These are phyloP conservation scores for Coemansia nantahalensis DNA, from an alignment of 192 early-diverging fungal species.

Conservation along the genomic window DNA sequence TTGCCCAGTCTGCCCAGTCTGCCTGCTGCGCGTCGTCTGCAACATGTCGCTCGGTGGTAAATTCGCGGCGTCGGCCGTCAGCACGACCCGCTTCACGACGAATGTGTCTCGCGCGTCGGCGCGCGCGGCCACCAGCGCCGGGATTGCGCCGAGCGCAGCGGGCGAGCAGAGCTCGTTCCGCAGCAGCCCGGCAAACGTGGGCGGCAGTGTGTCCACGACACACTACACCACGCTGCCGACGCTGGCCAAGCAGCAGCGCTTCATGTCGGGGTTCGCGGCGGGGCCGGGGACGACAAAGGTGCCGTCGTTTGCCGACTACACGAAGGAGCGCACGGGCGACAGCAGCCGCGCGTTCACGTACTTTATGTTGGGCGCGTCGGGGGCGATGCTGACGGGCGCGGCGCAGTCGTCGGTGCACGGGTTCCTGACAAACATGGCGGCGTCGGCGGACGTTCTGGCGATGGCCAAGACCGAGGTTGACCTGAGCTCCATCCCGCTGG, in stretches of 20 bases:
- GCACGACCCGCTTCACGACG: conserved; percentile 50
- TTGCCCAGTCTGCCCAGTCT: too few relatives aligned
- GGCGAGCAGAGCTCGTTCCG: conserved; percentile 24
- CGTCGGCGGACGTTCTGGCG: conserved; percentile 97
- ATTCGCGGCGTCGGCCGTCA: conserved; percentile 36
- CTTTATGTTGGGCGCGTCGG: conserved; percentile 91
- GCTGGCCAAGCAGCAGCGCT: conserved; percentile 50
- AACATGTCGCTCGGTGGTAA: conserved; percentile 43
- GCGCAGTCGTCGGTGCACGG: conserved; percentile 86
- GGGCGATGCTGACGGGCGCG: conserved; percentile 74
- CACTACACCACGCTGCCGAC: conserved; percentile 30
- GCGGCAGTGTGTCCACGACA: conserved; percentile 31
- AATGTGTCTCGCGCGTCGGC: conserved; percentile 34
- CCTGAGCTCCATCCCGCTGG: conserved; percentile 86
- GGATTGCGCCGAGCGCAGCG: conserved; percentile 18
- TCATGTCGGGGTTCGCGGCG: conserved; percentile 55
- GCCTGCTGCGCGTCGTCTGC: too few relatives aligned
- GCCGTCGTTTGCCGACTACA: conserved; percentile 78
- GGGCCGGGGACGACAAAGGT: conserved; percentile 62
- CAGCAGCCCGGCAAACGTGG: conserved; percentile 30
- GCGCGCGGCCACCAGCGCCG: conserved; percentile 23
- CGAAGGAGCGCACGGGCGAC: conserved; percentile 61
- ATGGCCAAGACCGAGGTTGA: conserved; percentile 98
- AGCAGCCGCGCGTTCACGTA: conserved; percentile 82
- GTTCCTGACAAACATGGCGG: conserved; percentile 80